Evolutionary conservation across 1,284 basidiomycete genomes (phyloP).

Genomic region (Peniophora sp.): DNA sequence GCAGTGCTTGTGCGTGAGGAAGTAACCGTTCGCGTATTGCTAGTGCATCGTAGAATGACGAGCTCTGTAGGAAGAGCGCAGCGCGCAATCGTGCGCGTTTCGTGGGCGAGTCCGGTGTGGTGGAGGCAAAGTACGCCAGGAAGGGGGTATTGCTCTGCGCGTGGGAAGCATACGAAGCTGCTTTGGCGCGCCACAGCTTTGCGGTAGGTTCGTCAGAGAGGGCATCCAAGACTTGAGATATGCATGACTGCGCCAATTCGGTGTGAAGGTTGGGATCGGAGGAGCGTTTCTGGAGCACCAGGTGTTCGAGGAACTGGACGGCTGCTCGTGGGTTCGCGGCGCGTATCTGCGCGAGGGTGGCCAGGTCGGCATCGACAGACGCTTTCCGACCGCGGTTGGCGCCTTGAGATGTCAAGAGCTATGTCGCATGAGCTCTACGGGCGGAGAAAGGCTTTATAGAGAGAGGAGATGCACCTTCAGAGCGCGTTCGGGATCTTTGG

Average conservation of each 20-base stretch:
- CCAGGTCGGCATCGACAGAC: constrained; percentile 49
- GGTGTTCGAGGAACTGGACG: constrained; percentile 69
- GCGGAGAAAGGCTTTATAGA: not conserved
- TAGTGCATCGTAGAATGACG: constrained; percentile 54
- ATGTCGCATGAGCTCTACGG: not conserved
- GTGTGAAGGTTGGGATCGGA: constrained; percentile 54
- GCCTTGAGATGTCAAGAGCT: constrained; percentile 53
- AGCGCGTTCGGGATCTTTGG: constrained; percentile 60
- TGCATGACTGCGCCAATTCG: constrained; percentile 46
- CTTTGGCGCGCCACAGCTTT: constrained; percentile 70
- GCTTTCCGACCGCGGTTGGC: constrained; percentile 36
- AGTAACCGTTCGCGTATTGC: constrained; percentile 39
- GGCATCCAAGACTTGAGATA: constrained; percentile 45
- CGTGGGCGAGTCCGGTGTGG: constrained; percentile 66
- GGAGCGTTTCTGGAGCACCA: constrained; percentile 56
- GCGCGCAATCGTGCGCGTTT: constrained; percentile 72
- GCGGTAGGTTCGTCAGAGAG: constrained; percentile 41
- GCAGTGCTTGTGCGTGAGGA: constrained; percentile 44
- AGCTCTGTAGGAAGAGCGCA: constrained; percentile 72
- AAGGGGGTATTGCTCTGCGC: constrained; percentile 32
- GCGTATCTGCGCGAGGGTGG: constrained; percentile 46
- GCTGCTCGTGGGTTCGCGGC: constrained; percentile 52
- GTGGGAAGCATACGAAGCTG: constrained; percentile 41
- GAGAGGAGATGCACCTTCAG: constrained; percentile 46
- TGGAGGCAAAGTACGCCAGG: constrained; percentile 54